These are phyloP conservation scores for Epicoccum sorghinum DNA, from an alignment of 2,329 filamentous ascomycete genomes.

Conservation along the genomic window DNA sequence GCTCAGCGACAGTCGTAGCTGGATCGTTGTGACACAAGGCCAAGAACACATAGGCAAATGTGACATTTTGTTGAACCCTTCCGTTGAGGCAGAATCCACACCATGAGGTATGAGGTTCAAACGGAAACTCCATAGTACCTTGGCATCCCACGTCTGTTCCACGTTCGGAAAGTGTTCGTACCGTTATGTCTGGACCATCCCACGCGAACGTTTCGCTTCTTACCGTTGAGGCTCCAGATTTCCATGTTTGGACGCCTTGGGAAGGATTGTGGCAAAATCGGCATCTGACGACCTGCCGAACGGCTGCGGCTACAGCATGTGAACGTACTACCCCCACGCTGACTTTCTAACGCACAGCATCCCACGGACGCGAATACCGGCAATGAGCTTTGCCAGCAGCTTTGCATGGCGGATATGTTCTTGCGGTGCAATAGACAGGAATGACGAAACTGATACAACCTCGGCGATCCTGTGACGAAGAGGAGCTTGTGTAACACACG, in stretches of 20 bases:
- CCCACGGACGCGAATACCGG: neutral
- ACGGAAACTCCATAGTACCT: neutral
- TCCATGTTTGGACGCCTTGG: neutral
- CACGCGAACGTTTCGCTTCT: conserved; percentile 3
- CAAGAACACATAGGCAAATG: no score
- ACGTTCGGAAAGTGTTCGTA: neutral
- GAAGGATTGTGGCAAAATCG: conserved; percentile 4
- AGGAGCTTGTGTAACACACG: neutral
- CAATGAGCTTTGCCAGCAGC: neutral
- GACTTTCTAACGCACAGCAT: neutral
- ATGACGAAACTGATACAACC: conserved; percentile 3
- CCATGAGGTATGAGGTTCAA: neutral
- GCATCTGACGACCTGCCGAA: conserved; percentile 1
- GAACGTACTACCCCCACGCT: conserved; percentile 2
- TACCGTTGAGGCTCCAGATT: conserved; percentile 7
- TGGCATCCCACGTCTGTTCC: conserved; percentile 6
- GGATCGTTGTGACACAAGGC: no score
- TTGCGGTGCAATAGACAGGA: neutral
- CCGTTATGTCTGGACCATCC: conserved; percentile 1
- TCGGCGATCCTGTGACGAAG: neutral
- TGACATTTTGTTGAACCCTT: neutral
- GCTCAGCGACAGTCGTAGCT: no score
- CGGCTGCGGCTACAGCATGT: neutral
- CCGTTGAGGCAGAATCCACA: neutral
- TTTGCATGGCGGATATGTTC: neutral